A percentile compares a stretch with the other conserved stretches of the same genome.
Evolutionary conservation across 116 monocot species (phyloP).

Genomic region (Papilionanthe hybrid): DNA sequence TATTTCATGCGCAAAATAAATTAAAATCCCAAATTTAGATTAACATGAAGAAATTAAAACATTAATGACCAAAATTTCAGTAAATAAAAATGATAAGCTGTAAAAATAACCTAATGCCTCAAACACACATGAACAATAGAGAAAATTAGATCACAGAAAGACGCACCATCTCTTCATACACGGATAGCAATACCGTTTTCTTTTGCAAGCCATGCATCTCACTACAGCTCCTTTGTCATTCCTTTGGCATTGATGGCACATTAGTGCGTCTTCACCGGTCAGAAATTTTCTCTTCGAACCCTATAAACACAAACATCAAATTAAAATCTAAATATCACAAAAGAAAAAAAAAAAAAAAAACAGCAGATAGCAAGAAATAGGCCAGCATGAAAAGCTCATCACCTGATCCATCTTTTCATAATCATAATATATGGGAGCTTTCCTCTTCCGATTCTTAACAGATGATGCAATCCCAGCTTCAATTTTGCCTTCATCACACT

Average conservation of each 20-base stretch:
- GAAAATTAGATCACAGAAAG: not conserved
- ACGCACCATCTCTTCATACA: constrained; percentile 63
- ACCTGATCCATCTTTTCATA: not conserved
- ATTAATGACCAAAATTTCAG: not conserved
- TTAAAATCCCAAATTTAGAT: not conserved
- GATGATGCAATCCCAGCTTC: not conserved
- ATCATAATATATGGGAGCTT: not conserved
- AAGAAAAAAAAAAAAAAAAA: not conserved
- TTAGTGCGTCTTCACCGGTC: constrained; percentile 44
- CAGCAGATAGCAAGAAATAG: not conserved
- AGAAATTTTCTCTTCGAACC: constrained; percentile 13
- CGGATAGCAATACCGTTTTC: constrained; percentile 48
- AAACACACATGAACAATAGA: not conserved
- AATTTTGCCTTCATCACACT: not conserved
- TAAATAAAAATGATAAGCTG: not conserved
- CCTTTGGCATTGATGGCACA: constrained; percentile 83
- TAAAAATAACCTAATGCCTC: not conserved
- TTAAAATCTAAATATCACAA: not conserved
- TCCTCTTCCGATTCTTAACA: constrained; percentile 1
- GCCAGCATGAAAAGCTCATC: not conserved
- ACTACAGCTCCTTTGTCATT: constrained; percentile 72
- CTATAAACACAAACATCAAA: constrained; percentile 17
- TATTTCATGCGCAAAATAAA: not conserved
- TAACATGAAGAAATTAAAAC: not conserved
- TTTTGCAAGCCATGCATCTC: constrained; percentile 41